These are phyloP conservation scores for Eutrema japonicum DNA, from an alignment of 345 rosid genomes.

Conservation along the genomic window DNA sequence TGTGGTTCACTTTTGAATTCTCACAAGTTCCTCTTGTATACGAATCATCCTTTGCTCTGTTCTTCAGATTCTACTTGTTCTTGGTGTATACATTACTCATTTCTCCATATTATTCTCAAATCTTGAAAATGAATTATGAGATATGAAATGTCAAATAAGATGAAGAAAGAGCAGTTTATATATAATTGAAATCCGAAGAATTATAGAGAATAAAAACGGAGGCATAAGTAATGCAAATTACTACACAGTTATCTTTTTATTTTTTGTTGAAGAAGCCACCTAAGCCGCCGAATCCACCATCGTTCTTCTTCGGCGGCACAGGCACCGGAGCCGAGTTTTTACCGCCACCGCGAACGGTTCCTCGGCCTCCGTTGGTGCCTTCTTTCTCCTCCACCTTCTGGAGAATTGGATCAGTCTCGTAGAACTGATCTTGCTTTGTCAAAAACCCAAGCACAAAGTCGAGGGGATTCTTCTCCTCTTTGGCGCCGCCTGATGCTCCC, in stretches of 20 bases:
- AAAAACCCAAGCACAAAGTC: conserved; percentile 68
- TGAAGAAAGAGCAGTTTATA: conserved; percentile 31
- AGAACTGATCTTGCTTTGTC: conserved; percentile 76
- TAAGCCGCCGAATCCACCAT: conserved; percentile 55
- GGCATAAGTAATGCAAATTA: conserved; percentile 18
- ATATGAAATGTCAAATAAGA: conserved; percentile 26
- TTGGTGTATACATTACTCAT: conserved; percentile 13
- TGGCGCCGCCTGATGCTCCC: conserved; percentile 49
- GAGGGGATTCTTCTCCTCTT: conserved; percentile 70
- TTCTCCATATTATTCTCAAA: conserved; percentile 3
- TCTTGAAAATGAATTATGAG: conserved; percentile 16
- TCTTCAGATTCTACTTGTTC: conserved; percentile 12
- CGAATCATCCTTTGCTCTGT: conserved; percentile 11
- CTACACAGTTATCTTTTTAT: conserved; percentile 21
- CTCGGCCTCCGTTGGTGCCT: conserved; percentile 41
- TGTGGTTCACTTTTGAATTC: conserved; percentile 18
- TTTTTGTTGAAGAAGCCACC: conserved; percentile 68
- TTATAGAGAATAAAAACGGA: conserved; percentile 28
- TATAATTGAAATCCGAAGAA: conserved; percentile 25
- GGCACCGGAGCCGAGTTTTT: conserved; percentile 47
- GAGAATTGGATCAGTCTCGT: conserved; percentile 80
- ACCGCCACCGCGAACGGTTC: conserved; percentile 35
- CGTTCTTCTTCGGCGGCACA: conserved; percentile 70
- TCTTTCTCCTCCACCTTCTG: conserved; percentile 60
- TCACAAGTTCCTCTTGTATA: conserved; percentile 14